These are phyloP conservation scores for Geranium rotundifolium DNA, from an alignment of 345 rosid genomes.

Conservation along the genomic window DNA sequence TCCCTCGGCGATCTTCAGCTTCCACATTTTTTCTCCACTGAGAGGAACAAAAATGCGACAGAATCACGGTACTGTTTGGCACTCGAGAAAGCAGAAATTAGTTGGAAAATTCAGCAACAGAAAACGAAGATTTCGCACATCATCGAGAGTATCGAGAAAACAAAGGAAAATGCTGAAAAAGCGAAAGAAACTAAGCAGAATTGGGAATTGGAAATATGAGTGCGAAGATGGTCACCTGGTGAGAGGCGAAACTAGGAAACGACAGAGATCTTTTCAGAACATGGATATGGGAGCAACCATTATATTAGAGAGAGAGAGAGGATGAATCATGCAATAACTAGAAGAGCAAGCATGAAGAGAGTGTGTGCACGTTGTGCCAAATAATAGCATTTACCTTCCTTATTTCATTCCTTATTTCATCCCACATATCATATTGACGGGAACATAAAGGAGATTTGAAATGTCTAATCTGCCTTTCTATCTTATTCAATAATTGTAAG, in stretches of 20 bases:
- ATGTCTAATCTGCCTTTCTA: too few relatives aligned
- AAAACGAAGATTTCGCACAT: neutral
- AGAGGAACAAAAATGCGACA: neutral
- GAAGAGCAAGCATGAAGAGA: neutral
- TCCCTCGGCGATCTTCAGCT: slow-evolving; percentile 72
- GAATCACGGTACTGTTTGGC: too few relatives aligned
- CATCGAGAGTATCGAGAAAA: neutral
- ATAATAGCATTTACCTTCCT: too few relatives aligned
- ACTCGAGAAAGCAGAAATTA: too few relatives aligned
- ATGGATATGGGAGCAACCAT: neutral
- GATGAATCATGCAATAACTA: neutral
- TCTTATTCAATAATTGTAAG: too few relatives aligned
- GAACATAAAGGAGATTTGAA: too few relatives aligned
- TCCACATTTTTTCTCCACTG: slow-evolving; percentile 53
- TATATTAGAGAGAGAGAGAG: neutral
- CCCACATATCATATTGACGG: too few relatives aligned
- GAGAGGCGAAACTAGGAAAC: neutral
- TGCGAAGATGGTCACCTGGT: neutral
- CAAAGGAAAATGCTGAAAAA: neutral
- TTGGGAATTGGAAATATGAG: neutral
- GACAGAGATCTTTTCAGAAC: neutral
- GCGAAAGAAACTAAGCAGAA: neutral
- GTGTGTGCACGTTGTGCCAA: neutral
- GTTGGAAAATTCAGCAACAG: neutral
- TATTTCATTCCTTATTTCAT: too few relatives aligned